Conservation (phyloP, 768 basidiomycete genomes). For the Boletus eberwhitei region DNA sequence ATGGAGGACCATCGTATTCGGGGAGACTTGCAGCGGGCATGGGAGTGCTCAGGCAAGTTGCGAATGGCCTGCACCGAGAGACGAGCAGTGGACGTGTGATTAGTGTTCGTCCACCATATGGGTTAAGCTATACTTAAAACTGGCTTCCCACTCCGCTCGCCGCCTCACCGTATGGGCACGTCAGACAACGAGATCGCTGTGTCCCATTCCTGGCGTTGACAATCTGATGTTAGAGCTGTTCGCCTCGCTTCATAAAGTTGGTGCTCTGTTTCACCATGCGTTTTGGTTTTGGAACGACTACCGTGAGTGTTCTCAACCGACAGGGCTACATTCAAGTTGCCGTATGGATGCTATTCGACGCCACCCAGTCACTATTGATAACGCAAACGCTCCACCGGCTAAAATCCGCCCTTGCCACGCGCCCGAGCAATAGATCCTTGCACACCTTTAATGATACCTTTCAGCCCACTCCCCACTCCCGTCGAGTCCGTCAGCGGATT, state of each 20-base stretch:
- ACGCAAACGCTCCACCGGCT: neutral
- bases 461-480: constrained; percentile 35
- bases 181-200: neutral
- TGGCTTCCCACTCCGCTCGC: constrained; percentile 32
- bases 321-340: neutral
- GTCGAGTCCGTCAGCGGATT: constrained; percentile 38
- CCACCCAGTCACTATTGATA: neutral
- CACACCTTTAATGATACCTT: constrained; percentile 41
- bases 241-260: neutral
- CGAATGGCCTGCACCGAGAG: neutral
- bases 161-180: constrained; percentile 11
- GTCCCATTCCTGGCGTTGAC: neutral
- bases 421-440: constrained; percentile 41
- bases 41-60: constrained; percentile 22
- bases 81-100: constrained; percentile 22
- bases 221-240: neutral
- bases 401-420: constrained; percentile 41
- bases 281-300: neutral
- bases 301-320: constrained; percentile 1
- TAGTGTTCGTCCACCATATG: constrained; percentile 26
- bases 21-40: constrained; percentile 60
- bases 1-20: constrained; percentile 40
- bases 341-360: constrained; percentile 11
- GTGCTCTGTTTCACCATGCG: neutral
- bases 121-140: constrained; percentile 33